Percentiles rank a stretch among this genome's conserved stretches.
Evolutionary conservation across 495 filamentous ascomycete species (phyloP).

Genomic region (Penicillium coprophilum): DNA sequence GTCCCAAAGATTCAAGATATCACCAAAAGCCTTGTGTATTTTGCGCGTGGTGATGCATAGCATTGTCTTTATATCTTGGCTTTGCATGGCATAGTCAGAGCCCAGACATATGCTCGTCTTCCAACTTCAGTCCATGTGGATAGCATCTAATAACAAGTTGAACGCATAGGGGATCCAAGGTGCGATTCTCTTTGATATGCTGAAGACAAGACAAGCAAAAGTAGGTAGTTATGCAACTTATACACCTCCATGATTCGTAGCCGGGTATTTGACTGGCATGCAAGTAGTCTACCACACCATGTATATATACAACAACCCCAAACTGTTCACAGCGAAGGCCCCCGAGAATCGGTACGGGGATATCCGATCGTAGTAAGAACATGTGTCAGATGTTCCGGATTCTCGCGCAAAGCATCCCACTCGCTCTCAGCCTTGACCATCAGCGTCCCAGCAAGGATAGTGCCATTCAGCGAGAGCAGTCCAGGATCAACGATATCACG

Average conservation of each 20-base stretch:
- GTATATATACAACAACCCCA: not conserved
- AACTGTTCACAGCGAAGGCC: conserved; percentile 23
- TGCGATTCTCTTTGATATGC: not conserved
- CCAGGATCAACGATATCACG: conserved; percentile 50
- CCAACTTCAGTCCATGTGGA: not conserved
- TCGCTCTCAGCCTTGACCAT: conserved; percentile 74
- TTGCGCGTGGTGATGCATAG: too few relatives aligned
- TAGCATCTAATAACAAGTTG: not conserved
- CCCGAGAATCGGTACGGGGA: conserved; percentile 34
- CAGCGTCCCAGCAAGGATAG: conserved; percentile 74
- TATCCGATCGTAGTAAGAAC: conserved; percentile 63
- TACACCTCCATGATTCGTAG: not conserved
- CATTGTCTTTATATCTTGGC: not conserved
- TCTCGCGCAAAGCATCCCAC: conserved; percentile 61
- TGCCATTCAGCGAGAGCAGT: conserved; percentile 69
- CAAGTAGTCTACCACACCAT: conserved; percentile 2
- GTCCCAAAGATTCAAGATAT: not conserved
- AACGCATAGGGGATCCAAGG: not conserved
- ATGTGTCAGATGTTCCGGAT: conserved; percentile 50
- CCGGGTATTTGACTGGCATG: not conserved
- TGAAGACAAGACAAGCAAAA: not conserved
- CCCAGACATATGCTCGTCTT: not conserved
- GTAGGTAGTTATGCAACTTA: not conserved
- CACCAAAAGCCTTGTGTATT: not conserved
- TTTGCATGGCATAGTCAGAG: not conserved